Evolutionary conservation across 768 basidiomycete genomes (phyloP).

Genomic region (Naganishia randhawae): DNA sequence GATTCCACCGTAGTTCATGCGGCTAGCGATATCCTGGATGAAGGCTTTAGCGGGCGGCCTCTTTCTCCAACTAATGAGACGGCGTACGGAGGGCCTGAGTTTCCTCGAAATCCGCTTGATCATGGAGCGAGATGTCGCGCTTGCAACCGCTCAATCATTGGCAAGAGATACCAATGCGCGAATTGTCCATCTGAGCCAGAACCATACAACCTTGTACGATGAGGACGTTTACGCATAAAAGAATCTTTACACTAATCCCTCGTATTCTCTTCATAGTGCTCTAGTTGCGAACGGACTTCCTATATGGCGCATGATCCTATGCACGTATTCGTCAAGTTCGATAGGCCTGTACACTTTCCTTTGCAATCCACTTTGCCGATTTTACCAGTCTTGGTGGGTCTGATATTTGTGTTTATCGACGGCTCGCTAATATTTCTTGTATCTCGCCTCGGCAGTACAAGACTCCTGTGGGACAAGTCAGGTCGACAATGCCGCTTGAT

Average conservation of each 20-base stretch:
- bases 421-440: slow-evolving; percentile 53
- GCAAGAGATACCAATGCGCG: slow-evolving; percentile 82
- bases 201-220: slow-evolving; percentile 68
- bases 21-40: slow-evolving; percentile 47
- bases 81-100: slow-evolving; percentile 56
- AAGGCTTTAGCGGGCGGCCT: slow-evolving; percentile 52
- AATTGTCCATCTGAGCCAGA: slow-evolving; percentile 74
- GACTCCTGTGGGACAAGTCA: slow-evolving; percentile 25
- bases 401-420: slow-evolving; percentile 57
- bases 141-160: slow-evolving; percentile 58
- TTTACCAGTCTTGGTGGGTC: slow-evolving; percentile 64
- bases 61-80: slow-evolving; percentile 65
- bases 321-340: slow-evolving; percentile 84
- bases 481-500: slow-evolving; percentile 26
- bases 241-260: neutral
- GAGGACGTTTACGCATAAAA: neutral
- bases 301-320: slow-evolving; percentile 74
- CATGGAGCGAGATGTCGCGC: slow-evolving; percentile 38
- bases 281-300: slow-evolving; percentile 71
- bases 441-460: slow-evolving; percentile 31
- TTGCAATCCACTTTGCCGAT: slow-evolving; percentile 60
- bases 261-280: slow-evolving; percentile 58
- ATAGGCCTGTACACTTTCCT: slow-evolving; percentile 67
- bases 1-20: slow-evolving; percentile 63
- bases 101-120: slow-evolving; percentile 36